Evolutionary conservation across 1,139 yeast species (phyloP), one percentile per base, ranked within the genome.

Genomic region (Suhomyces kunorum): DNA sequence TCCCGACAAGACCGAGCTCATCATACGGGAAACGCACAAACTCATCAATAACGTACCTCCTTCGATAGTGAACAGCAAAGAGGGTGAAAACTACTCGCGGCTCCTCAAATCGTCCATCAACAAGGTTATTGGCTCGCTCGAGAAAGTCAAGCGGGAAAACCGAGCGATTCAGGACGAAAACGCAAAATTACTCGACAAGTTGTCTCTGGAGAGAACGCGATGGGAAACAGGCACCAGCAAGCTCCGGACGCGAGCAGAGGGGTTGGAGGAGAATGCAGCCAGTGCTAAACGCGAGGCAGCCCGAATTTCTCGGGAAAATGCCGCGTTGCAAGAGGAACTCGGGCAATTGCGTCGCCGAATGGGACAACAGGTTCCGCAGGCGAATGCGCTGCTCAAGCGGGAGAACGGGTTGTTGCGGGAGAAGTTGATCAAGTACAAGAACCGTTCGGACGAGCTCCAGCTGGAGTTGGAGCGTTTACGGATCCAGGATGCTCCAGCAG

Each of bases 341-440:
- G 45, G 24, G 6, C 51, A 50, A 26, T 35, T 45, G 15, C 34
- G 39, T 19, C 36, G 53, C 16, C 47, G 45, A 27, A 8, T 40
- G 29, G 31, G 28, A 14, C 51, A 51, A 25, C 44, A 44, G 32
- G 45, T 44, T 9, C 49, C 50, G 3, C 54, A 47, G 15, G 41
- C 51, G 19, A 46, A 43, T 31, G 46, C 58, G 14, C 54, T 47
- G 12, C 42, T 61, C 28, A 45, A 44, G 32, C 48, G 55, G 17
- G 71, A 66, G 40, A 66, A 63, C 37, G 59, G 49, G 11, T 51
- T 66, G 22, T 55, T 68, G 28, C 51, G 72, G 20, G 58, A 56
- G 16, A 68, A 68, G 44, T 56, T 68, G 40, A 54, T 56, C 32
- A 68, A 68, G 50, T 68, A 68, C 39, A 66, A 64, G 48, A 49